Percentiles rank a stretch among this genome's conserved stretches.
phyloP scores from a whole-genome alignment of 148 eudicot species.

The Polygonum aviculare region DNA sequence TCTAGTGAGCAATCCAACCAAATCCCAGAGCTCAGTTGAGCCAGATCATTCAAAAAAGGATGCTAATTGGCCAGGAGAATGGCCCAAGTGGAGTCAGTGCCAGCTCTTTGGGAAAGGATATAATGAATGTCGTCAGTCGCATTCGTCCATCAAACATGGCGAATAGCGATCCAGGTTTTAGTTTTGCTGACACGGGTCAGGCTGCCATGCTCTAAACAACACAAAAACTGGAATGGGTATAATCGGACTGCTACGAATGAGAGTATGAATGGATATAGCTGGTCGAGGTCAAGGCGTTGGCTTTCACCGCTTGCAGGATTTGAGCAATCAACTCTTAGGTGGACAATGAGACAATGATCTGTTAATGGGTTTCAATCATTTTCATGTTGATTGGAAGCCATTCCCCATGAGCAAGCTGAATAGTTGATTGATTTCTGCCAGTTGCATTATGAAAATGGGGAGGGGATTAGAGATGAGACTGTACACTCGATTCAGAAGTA shows the following conservation, averaged over 20 bases:
- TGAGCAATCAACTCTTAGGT: not conserved
- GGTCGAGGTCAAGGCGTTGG: not conserved
- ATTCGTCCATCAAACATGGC: too few relatives aligned
- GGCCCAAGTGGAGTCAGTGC: conserved; percentile 37
- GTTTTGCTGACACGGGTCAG: not conserved
- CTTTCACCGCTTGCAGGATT: not conserved
- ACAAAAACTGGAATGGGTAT: conserved; percentile 31
- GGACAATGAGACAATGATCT: too few relatives aligned
- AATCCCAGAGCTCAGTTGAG: conserved; percentile 78
- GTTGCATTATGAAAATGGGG: not conserved
- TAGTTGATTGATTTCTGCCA: too few relatives aligned
- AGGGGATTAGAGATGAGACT: not conserved
- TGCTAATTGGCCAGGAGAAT: conserved; percentile 45
- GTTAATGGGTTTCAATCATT: not conserved
- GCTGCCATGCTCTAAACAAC: too few relatives aligned
- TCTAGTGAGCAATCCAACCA: conserved; percentile 35
- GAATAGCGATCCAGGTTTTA: conserved; percentile 20
- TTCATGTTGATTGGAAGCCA: not conserved
- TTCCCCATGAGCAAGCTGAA: not conserved
- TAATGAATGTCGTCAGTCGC: conserved; percentile 31
- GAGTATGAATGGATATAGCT: conserved; percentile 11
- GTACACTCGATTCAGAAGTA: not conserved
- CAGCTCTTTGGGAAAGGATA: conserved; percentile 17
- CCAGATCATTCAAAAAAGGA: conserved; percentile 80
- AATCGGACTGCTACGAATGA: not conserved